Base-by-base conservation (phyloP, 257 asterid species). In the Verbascum thapsus region DNA sequence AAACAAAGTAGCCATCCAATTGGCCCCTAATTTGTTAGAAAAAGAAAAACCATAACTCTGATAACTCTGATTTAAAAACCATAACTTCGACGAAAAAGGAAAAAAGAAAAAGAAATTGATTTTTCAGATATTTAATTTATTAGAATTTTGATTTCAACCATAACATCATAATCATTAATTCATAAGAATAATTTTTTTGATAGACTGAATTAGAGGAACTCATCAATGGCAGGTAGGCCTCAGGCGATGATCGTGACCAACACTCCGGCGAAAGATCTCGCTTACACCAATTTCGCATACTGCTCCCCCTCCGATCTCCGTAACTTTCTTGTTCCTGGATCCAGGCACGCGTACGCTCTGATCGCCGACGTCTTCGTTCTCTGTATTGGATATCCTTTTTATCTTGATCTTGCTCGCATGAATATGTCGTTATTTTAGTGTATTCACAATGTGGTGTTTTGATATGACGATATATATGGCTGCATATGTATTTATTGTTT, bases 181-280 rank as follows among this genome's bases (percentile, higher is more conserved):
- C 32, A n/a, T n/a, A 26, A 26, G 32, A 2, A 26, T 26, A 26
- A 26, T 1, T n/a, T n/a, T 1, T 26, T 26, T 5, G 32, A 26
- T 26, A 26, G 5, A 1, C 53, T 42, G 23, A 8, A 35, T 61
- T 37, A 20, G 69, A 55, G 68, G 60, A 63, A 37, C 72, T 42
- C 37, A 37, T 69, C 64, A 26, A 82, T 83, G 96, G 80, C 85
- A 30, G 84, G 87, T 64, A 70, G 86, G 32, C 68, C 84, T 68
- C 53, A 73, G 71, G 74, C 75, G 69, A 87, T 94, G 99, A 82
- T 71, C 75, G 96, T 90, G 32, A 81, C 88, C 23, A 82, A 66
- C 70, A 87, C 98, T 50, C 97, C 99, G 68, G 81, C 78, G 47
- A 79, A 77, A 53, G 96, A 90, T 76, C 96, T 94, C 47, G 98